Conservation (phyloP, 495 filamentous ascomycete species). For the Cenococcum geophilum region DNA sequence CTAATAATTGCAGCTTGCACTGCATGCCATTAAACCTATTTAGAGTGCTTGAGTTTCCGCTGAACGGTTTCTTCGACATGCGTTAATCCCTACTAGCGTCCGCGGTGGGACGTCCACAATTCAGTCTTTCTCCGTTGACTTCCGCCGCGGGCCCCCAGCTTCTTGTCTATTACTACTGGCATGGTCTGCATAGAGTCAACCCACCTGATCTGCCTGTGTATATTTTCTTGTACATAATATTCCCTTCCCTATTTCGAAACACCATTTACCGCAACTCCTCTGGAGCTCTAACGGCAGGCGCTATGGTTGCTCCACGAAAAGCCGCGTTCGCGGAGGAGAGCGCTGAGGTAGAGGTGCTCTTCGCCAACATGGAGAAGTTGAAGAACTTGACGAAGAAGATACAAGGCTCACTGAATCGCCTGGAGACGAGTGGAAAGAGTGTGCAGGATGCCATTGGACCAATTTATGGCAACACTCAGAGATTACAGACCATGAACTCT, state of each 20-base stretch:
- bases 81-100: neutral
- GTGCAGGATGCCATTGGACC: constrained; percentile 90
- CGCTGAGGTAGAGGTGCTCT: constrained; percentile 64
- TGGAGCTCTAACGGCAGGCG: neutral
- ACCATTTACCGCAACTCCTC: neutral
- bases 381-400: constrained; percentile 85
- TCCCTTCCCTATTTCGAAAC: neutral
- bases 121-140: too few relatives aligned
- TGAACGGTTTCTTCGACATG: neutral
- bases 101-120: neutral
- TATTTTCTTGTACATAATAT: neutral
- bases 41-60: too few relatives aligned
- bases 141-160: too few relatives aligned
- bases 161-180: too few relatives aligned
- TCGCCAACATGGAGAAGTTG: constrained; percentile 60
- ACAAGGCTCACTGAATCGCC: constrained; percentile 71
- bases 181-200: too few relatives aligned
- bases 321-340: constrained; percentile 61
- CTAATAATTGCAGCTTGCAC: too few relatives aligned
- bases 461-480: constrained; percentile 86
- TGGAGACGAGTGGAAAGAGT: constrained; percentile 80
- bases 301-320: constrained; percentile 32
- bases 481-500: constrained; percentile 71
- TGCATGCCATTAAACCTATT: too few relatives aligned
- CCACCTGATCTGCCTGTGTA: too few relatives aligned